A percentile compares a stretch with the other conserved stretches of the same genome.
Evolutionary conservation across 2,329 filamentous ascomycete species (phyloP).

Genomic region (Xylaria sp.): DNA sequence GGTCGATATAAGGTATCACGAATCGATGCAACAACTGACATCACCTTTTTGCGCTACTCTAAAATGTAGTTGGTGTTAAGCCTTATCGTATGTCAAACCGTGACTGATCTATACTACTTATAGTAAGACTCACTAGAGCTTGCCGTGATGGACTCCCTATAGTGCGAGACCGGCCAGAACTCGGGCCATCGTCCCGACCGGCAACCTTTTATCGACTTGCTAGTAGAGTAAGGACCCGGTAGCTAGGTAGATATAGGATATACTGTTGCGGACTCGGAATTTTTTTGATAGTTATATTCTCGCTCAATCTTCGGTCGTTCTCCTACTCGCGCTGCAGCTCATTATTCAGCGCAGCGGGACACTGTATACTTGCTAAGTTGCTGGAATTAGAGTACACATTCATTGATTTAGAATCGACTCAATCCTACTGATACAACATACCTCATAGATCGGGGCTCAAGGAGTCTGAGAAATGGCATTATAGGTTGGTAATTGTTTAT

Average conservation of each 20-base stretch:
- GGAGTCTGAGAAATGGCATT: not conserved
- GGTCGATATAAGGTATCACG: not conserved
- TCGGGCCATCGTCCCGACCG: constrained; percentile 5
- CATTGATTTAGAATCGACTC: not conserved
- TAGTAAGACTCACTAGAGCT: too few relatives aligned
- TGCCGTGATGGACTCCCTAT: not conserved
- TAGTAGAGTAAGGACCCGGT: not conserved
- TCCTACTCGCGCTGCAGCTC: not conserved
- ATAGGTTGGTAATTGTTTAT: not conserved
- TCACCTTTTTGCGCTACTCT: not conserved
- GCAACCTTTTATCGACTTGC: not conserved
- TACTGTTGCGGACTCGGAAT: not conserved
- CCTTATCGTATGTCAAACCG: not conserved
- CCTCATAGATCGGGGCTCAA: not conserved
- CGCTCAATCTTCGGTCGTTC: constrained; percentile 15
- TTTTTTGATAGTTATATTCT: not conserved
- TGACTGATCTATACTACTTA: not conserved
- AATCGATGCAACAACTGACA: not conserved
- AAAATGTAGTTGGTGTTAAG: not conserved
- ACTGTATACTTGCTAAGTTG: not conserved
- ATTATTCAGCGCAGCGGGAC: not conserved
- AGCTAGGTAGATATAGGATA: not conserved
- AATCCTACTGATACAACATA: not conserved
- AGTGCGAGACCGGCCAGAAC: constrained; percentile 1
- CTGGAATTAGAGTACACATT: not conserved